Evolutionary conservation across 306 rosid species (phyloP).

Genomic region (Castanea crenata): DNA sequence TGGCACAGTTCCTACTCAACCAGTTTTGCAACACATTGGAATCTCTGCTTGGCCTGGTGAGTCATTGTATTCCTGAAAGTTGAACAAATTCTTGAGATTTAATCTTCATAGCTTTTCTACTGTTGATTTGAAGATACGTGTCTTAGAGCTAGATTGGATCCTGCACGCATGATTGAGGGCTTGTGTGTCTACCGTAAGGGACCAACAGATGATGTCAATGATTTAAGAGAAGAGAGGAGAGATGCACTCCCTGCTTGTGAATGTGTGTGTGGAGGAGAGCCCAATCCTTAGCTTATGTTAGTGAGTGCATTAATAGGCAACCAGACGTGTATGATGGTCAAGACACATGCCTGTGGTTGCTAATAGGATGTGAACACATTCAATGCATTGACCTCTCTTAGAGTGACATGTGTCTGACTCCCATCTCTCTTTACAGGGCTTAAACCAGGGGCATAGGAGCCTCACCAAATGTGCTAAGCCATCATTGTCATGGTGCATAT

Average conservation of each 20-base stretch:
- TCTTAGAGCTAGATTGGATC: slow-evolving; percentile 2
- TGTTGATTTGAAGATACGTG: slow-evolving; percentile 1
- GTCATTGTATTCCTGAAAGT: slow-evolving; percentile 25
- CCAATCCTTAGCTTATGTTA: neutral
- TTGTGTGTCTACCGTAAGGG: neutral
- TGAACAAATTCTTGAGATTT: neutral
- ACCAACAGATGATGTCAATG: neutral
- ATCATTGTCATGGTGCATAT: neutral
- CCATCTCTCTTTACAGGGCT: neutral
- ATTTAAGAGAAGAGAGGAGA: neutral
- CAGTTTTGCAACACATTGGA: slow-evolving; percentile 92
- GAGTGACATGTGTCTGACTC: neutral
- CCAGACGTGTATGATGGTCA: neutral
- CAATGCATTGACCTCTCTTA: neutral
- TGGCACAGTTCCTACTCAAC: slow-evolving; percentile 88
- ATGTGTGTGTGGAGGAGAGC: neutral
- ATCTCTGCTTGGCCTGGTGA: slow-evolving; percentile 92
- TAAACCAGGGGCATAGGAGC: neutral
- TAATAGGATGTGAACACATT: neutral
- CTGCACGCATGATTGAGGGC: slow-evolving; percentile 7
- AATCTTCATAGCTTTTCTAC: neutral
- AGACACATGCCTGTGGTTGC: neutral
- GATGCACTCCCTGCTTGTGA: slow-evolving; percentile 1
- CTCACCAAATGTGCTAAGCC: neutral
- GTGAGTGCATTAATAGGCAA: neutral